These are phyloP conservation scores for Dryadomyces quercus-mongolicae DNA, from an alignment of 2,329 filamentous ascomycete genomes.

Conservation along the genomic window DNA sequence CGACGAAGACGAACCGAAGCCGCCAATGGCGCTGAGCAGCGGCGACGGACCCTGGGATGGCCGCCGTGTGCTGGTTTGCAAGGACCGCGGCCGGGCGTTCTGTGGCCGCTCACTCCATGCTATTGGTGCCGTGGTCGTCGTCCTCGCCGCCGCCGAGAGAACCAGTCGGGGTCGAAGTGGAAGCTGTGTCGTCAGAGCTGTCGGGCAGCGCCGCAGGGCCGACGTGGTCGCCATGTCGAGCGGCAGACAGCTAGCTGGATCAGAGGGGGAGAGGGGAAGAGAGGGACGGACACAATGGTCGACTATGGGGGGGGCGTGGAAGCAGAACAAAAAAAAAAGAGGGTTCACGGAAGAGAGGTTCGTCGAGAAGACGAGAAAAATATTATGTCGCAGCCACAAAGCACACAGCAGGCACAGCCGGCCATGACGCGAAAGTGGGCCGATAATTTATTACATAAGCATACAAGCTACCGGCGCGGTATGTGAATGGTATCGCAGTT, in stretches of 20 bases:
- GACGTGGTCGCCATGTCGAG: background rate
- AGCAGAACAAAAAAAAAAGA: too few relatives aligned
- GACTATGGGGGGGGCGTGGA: too few relatives aligned
- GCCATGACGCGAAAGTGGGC: too few relatives aligned
- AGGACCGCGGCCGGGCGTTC: constrained; percentile 8
- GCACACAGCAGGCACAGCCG: too few relatives aligned
- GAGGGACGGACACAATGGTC: background rate
- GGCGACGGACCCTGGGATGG: background rate
- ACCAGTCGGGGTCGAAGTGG: background rate
- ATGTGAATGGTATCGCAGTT: background rate
- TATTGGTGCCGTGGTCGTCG: constrained; percentile 9
- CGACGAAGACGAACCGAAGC: constrained; percentile 5
- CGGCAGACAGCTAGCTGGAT: background rate
- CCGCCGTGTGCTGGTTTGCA: background rate
- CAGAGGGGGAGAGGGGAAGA: background rate
- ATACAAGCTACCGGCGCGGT: too few relatives aligned
- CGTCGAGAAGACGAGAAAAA: too few relatives aligned
- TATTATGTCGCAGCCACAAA: too few relatives aligned
- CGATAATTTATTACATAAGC: too few relatives aligned
- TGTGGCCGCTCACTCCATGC: background rate
- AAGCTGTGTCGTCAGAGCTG: background rate
- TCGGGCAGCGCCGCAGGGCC: background rate
- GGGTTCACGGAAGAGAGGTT: too few relatives aligned
- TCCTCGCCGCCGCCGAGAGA: constrained; percentile 12
- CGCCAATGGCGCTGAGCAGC: constrained; percentile 15